Percentiles rank a stretch among this genome's conserved stretches.
phyloP scores from a whole-genome alignment of 106 monocot genomes.

The Acanthochlamys bracteata region DNA sequence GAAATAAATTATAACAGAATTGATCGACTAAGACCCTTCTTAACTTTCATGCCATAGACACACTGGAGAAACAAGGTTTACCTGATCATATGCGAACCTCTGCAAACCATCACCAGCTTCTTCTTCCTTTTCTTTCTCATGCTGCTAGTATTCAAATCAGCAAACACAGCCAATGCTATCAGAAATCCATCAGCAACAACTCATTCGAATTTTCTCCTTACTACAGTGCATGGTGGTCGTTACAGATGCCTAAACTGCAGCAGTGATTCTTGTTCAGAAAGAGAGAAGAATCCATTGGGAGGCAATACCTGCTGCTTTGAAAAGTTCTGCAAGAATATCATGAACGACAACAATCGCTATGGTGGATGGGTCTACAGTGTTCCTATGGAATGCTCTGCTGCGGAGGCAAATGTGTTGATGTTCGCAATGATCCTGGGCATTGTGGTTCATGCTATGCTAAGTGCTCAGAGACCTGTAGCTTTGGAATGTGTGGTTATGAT shows the following conservation, averaged over 20 bases:
- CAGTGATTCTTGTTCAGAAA: conserved; percentile 15
- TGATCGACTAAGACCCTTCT: too few relatives aligned
- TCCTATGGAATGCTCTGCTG: conserved; percentile 16
- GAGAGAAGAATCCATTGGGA: conserved; percentile 26
- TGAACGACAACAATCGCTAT: conserved; percentile 18
- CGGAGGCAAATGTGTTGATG: conserved; percentile 15
- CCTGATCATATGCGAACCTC: conserved; percentile 13
- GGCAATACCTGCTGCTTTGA: conserved; percentile 26
- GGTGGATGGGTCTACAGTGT: conserved; percentile 18
- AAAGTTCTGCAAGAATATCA: conserved; percentile 19
- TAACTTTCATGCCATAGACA: too few relatives aligned
- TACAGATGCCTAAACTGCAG: background rate
- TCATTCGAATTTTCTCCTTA: conserved; percentile 13
- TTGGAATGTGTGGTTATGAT: conserved; percentile 17
- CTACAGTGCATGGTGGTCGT: conserved; percentile 16
- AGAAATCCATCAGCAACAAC: background rate
- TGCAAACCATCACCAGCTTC: background rate
- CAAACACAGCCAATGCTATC: background rate
- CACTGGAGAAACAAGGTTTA: too few relatives aligned
- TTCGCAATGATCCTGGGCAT: conserved; percentile 5
- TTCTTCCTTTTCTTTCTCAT: conserved; percentile 8
- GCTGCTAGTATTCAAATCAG: background rate
- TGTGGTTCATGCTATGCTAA: conserved; percentile 8
- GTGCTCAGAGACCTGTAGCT: conserved; percentile 3
- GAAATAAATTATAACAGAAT: too few relatives aligned